A percentile compares a stretch with the other conserved stretches of the same genome.
Conservation (phyloP, 1,284 basidiomycete species). For the Trametes pubescens region DNA sequence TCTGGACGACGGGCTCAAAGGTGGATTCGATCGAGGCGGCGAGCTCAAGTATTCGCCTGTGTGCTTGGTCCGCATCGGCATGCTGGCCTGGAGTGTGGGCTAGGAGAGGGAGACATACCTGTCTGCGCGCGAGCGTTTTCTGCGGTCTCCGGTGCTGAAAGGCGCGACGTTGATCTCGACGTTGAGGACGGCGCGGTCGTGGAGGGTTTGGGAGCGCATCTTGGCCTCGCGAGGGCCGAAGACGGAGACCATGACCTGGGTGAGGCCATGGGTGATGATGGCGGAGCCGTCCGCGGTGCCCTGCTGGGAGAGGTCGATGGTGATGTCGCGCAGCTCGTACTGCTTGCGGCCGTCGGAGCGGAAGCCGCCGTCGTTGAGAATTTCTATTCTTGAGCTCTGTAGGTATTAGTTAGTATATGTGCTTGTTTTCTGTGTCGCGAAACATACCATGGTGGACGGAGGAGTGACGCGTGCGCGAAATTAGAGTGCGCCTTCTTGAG, state of each 20-base stretch:
- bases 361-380: conserved; percentile 88
- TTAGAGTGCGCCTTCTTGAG: conserved; percentile 5
- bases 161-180: conserved; percentile 88
- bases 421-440: not conserved
- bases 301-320: conserved; percentile 81
- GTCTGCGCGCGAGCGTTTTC: conserved; percentile 83
- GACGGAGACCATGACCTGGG: conserved; percentile 86
- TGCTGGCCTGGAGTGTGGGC: not conserved
- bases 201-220: conserved; percentile 75
- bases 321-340: conserved; percentile 87
- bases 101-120: conserved; percentile 65
- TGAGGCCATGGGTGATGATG: conserved; percentile 88
- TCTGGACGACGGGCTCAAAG: conserved; percentile 95
- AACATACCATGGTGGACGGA: conserved; percentile 26
- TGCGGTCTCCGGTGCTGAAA: conserved; percentile 85
- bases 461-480: not conserved
- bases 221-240: conserved; percentile 93
- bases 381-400: conserved; percentile 83
- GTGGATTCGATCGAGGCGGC: conserved; percentile 90
- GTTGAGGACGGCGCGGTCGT: conserved; percentile 85
- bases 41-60: conserved; percentile 89
- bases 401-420: not conserved
- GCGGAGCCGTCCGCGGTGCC: conserved; percentile 88
- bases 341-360: conserved; percentile 93
- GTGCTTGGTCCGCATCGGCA: conserved; percentile 24